Evolutionary conservation across 2,329 filamentous ascomycete species (phyloP), one percentile per base, ranked within the genome.

Genomic region (Pseudomassariella vexata): DNA sequence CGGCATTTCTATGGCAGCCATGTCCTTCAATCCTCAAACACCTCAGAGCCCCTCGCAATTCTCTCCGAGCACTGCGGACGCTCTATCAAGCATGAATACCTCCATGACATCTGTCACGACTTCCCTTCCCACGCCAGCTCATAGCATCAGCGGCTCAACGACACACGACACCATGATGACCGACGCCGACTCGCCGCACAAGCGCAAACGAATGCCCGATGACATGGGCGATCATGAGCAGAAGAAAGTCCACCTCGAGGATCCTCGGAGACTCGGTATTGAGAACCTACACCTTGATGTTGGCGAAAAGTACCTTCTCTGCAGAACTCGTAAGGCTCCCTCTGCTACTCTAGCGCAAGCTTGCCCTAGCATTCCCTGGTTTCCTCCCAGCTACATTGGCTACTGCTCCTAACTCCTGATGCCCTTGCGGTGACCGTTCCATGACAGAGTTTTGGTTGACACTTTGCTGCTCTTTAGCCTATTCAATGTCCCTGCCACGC

Each of bases 21-120:
- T 80, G 75, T 76, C 73, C 62, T 78, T 74, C 66, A 75, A 79
- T 56, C 76, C 76, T 48, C 75, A 75, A 50, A 81, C 76, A 47
- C 77, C 77, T 54, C 76, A 80, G 66, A 81, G 76, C 56, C 76
- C 76, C 53, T 78, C 73, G 53, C 72, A 77, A 54, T 65, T 69
- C 52, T 77, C 72, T 44, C 70, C 72, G 42, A 69, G 63, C 47
- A 70, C 65, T 45, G 68, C 63, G 52, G 71, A 73, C 48, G 61
- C 59, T 45, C 60, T 58, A 47, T 63, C 62, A 38, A 73, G 66
- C 61, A 62, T 65, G 52, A 65, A 63, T 46, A 64, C 58, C 45
- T 73, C 71, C 35, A 70, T 70, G 53, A 62, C 65, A 36, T 66
- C 65, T 36, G 62, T 65, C 42, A 63, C 67, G 32, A 65, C 66